Evolutionary conservation across 2,329 filamentous ascomycete genomes (phyloP).

Genomic region (Sarocladiaceae sp.): DNA sequence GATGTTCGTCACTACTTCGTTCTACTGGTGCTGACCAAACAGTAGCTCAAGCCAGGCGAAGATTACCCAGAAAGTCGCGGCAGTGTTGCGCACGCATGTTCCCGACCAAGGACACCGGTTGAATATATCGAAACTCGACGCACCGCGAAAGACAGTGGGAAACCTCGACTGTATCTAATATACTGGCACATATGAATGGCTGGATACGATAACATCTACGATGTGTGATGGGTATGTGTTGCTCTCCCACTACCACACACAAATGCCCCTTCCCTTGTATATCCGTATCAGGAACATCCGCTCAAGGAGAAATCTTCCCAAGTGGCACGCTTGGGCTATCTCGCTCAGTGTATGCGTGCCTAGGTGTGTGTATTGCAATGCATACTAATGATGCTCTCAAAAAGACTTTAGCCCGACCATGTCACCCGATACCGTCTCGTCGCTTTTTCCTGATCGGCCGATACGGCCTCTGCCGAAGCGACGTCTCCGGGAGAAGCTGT

Average conservation of each 20-base stretch:
- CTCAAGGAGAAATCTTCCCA: too few relatives aligned
- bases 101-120: too few relatives aligned
- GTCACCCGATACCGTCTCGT: conserved; percentile 70
- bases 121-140: too few relatives aligned
- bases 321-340: too few relatives aligned
- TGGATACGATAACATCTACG: conserved; percentile 16
- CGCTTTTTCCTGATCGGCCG: conserved; percentile 79
- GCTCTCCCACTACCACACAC: not conserved
- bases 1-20: too few relatives aligned
- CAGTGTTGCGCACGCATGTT: too few relatives aligned
- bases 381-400: conserved; percentile 4
- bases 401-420: conserved; percentile 46
- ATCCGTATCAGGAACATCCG: not conserved
- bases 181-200: conserved; percentile 2
- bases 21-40: too few relatives aligned
- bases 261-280: not conserved
- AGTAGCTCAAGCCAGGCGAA: too few relatives aligned
- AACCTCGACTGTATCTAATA: too few relatives aligned
- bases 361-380: not conserved
- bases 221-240: conserved; percentile 37
- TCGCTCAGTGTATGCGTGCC: not conserved
- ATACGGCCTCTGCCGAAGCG: conserved; percentile 90
- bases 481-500: conserved; percentile 78
- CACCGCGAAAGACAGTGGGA: too few relatives aligned
- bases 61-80: too few relatives aligned